Evolutionary conservation across 768 basidiomycete genomes (phyloP), one percentile per base, ranked within the genome.

Genomic region (Boletus fagicola): DNA sequence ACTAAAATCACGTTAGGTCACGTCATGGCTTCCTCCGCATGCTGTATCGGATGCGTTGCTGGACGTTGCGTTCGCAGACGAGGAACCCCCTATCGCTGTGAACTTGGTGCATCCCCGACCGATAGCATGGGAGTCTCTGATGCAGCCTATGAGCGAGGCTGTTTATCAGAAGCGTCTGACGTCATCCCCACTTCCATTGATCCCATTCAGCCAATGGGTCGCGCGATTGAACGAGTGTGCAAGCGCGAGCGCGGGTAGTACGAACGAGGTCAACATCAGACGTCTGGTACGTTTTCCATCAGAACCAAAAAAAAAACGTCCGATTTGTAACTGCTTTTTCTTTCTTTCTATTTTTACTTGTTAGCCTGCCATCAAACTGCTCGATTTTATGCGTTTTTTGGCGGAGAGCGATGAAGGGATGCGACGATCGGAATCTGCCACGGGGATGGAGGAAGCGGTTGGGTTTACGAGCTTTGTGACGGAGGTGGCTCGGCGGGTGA

Each of bases 81-180:
- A 61, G 16, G 30, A 54, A 16, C 62, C 56, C 1, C 65, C 66
- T 1, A 31, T 66, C 8, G 65, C 57, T 5, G 48, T 72, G 33
- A 75, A 77, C 38, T 18, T 77, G 30, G 69, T 75, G 8, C 74
- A 75, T 53, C 72, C 72, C 0, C 68, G 63, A 2, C 74, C 76
- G 12, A 53, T 72, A 9, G n/a, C 48, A 28, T 71, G 70, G 65
- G 58, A 39, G 6, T 51, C 61, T 0, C 9, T 58, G 50, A 72
- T 78, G 57, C 56, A 44, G 5, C 58, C 62, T 5, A 52, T 78
- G 15, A 56, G 57, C 18, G 57, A 60, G 12, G 61, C 62, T 0
- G 35, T 68, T 13, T 52, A 58, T 43, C 62, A 43, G 33, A 49
- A 50, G 16, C 42, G 39, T 49, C 31, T 62, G 39, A 56, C 64